Evolutionary conservation across 1,139 yeast species (phyloP).

Genomic region (Saccharomyces uvarum): DNA sequence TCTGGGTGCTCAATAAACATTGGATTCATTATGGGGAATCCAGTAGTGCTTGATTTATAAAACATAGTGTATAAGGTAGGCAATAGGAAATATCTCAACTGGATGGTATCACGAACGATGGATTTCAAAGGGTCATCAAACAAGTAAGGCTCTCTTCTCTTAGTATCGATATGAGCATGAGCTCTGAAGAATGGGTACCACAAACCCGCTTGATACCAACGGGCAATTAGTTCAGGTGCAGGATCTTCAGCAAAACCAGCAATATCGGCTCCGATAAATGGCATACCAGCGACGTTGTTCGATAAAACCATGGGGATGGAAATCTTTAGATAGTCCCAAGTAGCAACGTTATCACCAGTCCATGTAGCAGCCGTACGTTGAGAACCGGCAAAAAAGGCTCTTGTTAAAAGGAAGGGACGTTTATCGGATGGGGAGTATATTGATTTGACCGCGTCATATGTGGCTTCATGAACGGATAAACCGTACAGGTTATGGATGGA

Average conservation of each 20-base stretch:
- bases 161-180: conserved; percentile 90
- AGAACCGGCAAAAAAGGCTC: conserved; percentile 85
- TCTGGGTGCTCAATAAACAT: conserved; percentile 59
- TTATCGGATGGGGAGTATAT: conserved; percentile 42
- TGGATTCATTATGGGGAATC: conserved; percentile 72
- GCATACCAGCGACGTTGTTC: conserved; percentile 76
- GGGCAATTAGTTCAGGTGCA: conserved; percentile 60
- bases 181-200: conserved; percentile 96
- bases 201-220: conserved; percentile 95
- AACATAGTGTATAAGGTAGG: conserved; percentile 83
- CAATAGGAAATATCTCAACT: conserved; percentile 63
- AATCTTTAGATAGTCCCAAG: conserved; percentile 75
- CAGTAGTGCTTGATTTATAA: conserved; percentile 50
- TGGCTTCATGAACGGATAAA: conserved; percentile 67
- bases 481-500: conserved; percentile 86
- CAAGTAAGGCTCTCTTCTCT: conserved; percentile 89
- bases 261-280: conserved; percentile 92
- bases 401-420: conserved; percentile 84
- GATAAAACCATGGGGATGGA: conserved; percentile 86
- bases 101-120: conserved; percentile 60
- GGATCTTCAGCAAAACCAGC: conserved; percentile 97
- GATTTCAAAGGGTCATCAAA: conserved; percentile 69
- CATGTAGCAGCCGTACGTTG: conserved; percentile 90
- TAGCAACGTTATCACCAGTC: conserved; percentile 95
- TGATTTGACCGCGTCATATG: conserved; percentile 54